These are phyloP conservation scores for Mortierella sp. DNA, from an alignment of 371 early-diverging fungal genomes.

Conservation along the genomic window DNA sequence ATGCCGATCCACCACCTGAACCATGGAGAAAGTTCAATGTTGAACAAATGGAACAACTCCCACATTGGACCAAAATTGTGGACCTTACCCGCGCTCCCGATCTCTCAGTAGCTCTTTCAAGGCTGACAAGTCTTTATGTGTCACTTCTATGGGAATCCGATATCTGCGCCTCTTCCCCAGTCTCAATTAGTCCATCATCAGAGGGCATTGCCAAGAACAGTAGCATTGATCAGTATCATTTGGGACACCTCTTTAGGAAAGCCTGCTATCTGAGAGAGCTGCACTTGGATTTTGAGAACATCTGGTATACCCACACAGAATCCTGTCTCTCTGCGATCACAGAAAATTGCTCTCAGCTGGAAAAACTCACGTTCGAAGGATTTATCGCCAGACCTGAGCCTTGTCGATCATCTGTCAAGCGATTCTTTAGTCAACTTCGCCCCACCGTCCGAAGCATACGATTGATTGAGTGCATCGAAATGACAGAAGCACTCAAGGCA, in stretches of 20 bases:
- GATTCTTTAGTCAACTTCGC: constrained; percentile 21
- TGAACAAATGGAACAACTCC: background rate
- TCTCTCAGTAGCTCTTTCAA: background rate
- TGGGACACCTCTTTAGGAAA: constrained; percentile 11
- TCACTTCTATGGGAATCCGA: constrained; percentile 2
- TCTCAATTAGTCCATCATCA: too few species aligned
- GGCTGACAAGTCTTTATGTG: constrained; percentile 14
- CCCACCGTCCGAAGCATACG: constrained; percentile 1
- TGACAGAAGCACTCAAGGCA: constrained; percentile 10
- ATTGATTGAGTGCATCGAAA: background rate
- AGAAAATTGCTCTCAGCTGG: constrained; percentile 9
- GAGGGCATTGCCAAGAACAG: too few species aligned
- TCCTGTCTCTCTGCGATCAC: constrained; percentile 25
- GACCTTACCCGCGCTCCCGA: background rate
- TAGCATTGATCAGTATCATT: too few species aligned
- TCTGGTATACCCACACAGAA: background rate
- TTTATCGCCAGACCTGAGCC: background rate
- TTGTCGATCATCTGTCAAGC: background rate
- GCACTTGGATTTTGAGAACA: background rate
- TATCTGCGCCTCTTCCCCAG: too few species aligned
- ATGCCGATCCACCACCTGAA: constrained; percentile 1
- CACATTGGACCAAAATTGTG: background rate
- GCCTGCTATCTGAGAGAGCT: constrained; percentile 17
- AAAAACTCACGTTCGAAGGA: constrained; percentile 2
- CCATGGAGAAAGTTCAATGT: constrained; percentile 26